Conservation (phyloP, 179 eudicot species). For the Kewa caespitosa region DNA sequence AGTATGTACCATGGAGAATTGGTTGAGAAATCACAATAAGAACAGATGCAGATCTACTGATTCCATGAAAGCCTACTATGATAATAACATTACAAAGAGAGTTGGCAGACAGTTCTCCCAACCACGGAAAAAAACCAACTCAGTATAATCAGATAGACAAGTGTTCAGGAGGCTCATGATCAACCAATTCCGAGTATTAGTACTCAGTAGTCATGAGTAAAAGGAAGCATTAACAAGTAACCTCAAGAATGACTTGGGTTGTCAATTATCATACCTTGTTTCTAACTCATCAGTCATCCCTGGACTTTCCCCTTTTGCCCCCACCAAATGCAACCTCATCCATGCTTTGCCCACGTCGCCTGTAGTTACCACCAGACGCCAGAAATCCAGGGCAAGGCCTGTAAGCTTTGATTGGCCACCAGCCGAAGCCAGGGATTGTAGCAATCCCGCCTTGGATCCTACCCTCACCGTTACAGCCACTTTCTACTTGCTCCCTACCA, state of each 20-base stretch:
- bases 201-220: too few species aligned
- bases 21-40: neutral
- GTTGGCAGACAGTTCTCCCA: too few species aligned
- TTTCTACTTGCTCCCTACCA: conserved; percentile 60
- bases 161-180: too few species aligned
- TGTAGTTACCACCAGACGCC: conserved; percentile 79
- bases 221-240: neutral
- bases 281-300: conserved; percentile 3
- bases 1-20: too few species aligned
- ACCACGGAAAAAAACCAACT: too few species aligned
- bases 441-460: conserved; percentile 90
- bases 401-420: conserved; percentile 94
- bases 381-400: conserved; percentile 86
- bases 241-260: neutral
- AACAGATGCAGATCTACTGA: neutral
- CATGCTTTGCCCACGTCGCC: conserved; percentile 77
- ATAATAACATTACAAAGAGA: too few species aligned
- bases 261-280: conserved; percentile 12
- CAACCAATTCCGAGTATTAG: too few species aligned
- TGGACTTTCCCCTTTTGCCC: conserved; percentile 26
- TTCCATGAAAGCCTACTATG: too few species aligned
- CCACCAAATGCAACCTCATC: conserved; percentile 77
- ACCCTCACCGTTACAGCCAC: conserved; percentile 82
- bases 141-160: too few species aligned
- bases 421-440: conserved; percentile 79